Conservation (phyloP, 2,329 filamentous ascomycete genomes). For the Pyrenophora graminea region DNA sequence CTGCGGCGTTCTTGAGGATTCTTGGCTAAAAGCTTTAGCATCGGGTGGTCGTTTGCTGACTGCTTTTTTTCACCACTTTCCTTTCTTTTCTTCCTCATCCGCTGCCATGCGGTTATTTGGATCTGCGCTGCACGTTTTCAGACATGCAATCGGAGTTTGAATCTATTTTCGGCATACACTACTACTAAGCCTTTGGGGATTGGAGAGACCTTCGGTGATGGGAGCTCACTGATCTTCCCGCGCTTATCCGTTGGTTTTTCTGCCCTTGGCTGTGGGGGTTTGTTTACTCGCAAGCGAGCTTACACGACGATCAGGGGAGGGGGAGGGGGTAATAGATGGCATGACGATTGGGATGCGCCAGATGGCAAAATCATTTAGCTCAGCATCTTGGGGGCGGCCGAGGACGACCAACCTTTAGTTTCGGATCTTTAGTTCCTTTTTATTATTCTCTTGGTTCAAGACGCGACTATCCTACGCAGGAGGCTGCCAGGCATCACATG, state of each 20-base stretch:
- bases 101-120: constrained; percentile 2
- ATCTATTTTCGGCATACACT: not conserved
- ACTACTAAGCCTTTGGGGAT: not conserved
- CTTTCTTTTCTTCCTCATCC: constrained; percentile 3
- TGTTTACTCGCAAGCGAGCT: constrained; percentile 1
- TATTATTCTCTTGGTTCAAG: too few relatives aligned
- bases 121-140: not conserved
- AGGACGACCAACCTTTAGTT: not conserved
- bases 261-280: not conserved
- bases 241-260: not conserved
- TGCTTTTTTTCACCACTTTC: constrained; percentile 8
- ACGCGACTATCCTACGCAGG: too few relatives aligned
- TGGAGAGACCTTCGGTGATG: not conserved
- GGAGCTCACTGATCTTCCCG: not conserved
- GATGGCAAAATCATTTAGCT: not conserved
- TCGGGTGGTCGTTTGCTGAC: constrained; percentile 25
- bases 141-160: not conserved
- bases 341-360: not conserved
- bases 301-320: not conserved
- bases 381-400: not conserved
- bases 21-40: constrained; percentile 32
- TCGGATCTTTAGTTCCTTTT: too few relatives aligned
- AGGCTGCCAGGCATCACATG: not conserved
- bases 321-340: not conserved
- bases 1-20: constrained; percentile 27